A percentile compares a stretch with the other conserved stretches of the same genome.
Conservation (phyloP, 495 filamentous ascomycete species). For the Annulohypoxylon moriforme region DNA sequence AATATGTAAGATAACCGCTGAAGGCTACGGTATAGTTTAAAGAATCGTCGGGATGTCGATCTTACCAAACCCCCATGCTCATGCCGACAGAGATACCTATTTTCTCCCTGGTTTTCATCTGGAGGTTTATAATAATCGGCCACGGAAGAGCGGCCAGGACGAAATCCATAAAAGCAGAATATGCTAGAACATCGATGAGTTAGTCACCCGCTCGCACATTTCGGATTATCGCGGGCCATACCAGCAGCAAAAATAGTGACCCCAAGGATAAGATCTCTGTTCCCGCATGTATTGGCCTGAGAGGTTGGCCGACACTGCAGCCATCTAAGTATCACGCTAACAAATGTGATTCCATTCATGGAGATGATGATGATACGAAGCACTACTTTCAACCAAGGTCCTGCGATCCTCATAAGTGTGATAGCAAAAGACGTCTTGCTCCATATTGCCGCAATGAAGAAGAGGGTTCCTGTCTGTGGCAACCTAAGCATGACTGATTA, state of each 20-base stretch:
- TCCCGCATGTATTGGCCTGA: constrained; percentile 49
- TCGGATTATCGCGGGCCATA: neutral
- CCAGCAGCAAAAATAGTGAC: constrained; percentile 31
- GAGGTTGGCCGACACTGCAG: constrained; percentile 48
- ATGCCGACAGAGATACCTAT: constrained; percentile 54
- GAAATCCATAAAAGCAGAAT: constrained; percentile 53
- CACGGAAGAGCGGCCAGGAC: constrained; percentile 51
- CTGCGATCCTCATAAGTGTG: constrained; percentile 47
- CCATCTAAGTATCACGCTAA: constrained; percentile 52
- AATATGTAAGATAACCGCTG: neutral
- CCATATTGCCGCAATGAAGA: constrained; percentile 48
- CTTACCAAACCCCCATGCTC: constrained; percentile 57
- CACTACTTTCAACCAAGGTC: constrained; percentile 12
- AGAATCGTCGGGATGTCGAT: neutral
- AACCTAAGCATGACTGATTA: neutral
- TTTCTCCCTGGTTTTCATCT: constrained; percentile 53
- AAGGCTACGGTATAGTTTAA: neutral
- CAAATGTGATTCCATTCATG: constrained; percentile 50
- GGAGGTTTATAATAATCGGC: constrained; percentile 48
- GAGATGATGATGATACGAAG: constrained; percentile 44
- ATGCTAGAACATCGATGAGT: constrained; percentile 35
- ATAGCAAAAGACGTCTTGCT: constrained; percentile 54
- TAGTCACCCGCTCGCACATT: neutral
- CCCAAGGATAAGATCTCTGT: constrained; percentile 24
- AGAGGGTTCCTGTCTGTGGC: constrained; percentile 24